Percentiles rank a stretch among this genome's conserved stretches.
phyloP scores from a whole-genome alignment of 495 filamentous ascomycete genomes.

The Trichoderma parareesei region DNA sequence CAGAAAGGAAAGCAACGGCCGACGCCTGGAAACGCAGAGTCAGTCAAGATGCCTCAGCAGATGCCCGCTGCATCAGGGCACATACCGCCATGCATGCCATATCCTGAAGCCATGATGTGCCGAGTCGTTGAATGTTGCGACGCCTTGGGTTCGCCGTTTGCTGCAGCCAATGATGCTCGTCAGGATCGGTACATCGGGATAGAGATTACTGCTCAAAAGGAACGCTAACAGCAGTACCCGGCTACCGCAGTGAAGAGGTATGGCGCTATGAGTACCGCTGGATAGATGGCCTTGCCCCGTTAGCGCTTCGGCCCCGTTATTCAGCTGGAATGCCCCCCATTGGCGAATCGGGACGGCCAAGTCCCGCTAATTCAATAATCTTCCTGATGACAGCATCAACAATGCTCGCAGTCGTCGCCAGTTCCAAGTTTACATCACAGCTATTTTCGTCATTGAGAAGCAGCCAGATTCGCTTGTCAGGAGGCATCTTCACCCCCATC shows the following conservation, averaged over 20 bases:
- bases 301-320: neutral
- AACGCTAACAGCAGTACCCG: constrained; percentile 1
- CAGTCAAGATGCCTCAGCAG: neutral
- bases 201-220: constrained; percentile 3
- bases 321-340: neutral
- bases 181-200: constrained; percentile 5
- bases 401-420: neutral
- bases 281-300: neutral
- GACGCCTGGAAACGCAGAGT: constrained; percentile 47
- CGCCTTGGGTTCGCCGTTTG: constrained; percentile 13
- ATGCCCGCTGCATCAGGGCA: constrained; percentile 13
- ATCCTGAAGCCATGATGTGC: constrained; percentile 70
- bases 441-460: neutral
- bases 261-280: neutral
- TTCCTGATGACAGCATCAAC: constrained; percentile 2
- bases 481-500: neutral
- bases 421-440: neutral
- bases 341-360: neutral
- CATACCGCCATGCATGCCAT: constrained; percentile 72
- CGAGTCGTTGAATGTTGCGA: constrained; percentile 15
- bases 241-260: neutral
- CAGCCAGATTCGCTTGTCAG: neutral
- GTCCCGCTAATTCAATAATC: constrained; percentile 4
- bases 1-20: constrained; percentile 97
- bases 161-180: neutral